Conservation (phyloP, 176 grass and related monocot genomes). For the Poa annua region DNA sequence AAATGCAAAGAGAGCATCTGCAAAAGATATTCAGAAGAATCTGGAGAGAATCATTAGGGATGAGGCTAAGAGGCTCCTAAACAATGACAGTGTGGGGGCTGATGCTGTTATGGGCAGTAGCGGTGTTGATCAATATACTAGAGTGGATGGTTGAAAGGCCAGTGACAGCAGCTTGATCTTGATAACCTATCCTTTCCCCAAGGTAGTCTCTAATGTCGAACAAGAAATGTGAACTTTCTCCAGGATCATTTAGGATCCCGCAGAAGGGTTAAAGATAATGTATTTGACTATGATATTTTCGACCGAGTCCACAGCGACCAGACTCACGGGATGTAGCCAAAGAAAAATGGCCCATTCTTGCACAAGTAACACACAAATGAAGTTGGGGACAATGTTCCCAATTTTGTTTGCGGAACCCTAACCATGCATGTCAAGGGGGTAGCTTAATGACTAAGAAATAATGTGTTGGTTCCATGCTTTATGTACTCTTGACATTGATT, state of each 20-base stretch:
- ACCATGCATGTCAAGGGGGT: too few relatives aligned
- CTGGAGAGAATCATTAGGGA: slow-evolving; percentile 83
- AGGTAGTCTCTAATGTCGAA: slow-evolving; percentile 89
- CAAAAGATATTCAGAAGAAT: slow-evolving; percentile 82
- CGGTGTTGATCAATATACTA: slow-evolving; percentile 54
- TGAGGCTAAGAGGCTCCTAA: slow-evolving; percentile 87
- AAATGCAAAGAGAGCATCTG: slow-evolving; percentile 84
- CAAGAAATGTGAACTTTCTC: slow-evolving; percentile 83
- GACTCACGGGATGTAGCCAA: too few relatives aligned
- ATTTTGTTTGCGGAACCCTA: too few relatives aligned
- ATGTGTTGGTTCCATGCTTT: too few relatives aligned
- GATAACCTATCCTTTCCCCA: slow-evolving; percentile 82
- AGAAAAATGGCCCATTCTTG: too few relatives aligned
- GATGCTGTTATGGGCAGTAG: slow-evolving; percentile 52
- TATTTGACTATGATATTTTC: too few relatives aligned
- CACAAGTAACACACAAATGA: too few relatives aligned
- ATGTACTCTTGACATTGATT: too few relatives aligned
- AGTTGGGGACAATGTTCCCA: too few relatives aligned
- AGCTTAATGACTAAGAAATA: too few relatives aligned
- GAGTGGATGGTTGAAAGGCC: slow-evolving; percentile 83
- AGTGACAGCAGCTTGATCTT: slow-evolving; percentile 83
- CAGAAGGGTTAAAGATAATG: too few relatives aligned
- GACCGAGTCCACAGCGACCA: too few relatives aligned
- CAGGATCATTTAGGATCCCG: slow-evolving; percentile 62
- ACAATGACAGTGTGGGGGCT: slow-evolving; percentile 45